phyloP scores from a whole-genome alignment of 2,329 filamentous ascomycete species.

The Neurospora crassa region DNA sequence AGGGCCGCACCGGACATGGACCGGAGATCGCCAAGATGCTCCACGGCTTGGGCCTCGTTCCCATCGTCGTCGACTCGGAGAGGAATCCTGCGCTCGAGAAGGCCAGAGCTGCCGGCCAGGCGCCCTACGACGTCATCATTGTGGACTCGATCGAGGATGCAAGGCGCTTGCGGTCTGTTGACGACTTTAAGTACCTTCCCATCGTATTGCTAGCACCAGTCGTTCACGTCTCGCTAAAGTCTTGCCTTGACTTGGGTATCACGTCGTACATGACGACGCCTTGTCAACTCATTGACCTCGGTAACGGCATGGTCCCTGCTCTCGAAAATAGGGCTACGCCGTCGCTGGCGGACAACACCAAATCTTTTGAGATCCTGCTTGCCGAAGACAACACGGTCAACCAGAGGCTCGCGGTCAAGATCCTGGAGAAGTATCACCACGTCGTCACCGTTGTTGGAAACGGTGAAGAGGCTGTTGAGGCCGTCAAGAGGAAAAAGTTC shows the following conservation, averaged over 20 bases:
- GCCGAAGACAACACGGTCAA: constrained; percentile 98
- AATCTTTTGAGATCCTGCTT: constrained; percentile 88
- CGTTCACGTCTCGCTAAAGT: constrained; percentile 87
- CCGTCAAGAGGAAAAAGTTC: constrained; percentile 85
- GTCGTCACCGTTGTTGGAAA: constrained; percentile 90
- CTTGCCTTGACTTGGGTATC: constrained; percentile 86
- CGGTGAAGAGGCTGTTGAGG: constrained; percentile 83
- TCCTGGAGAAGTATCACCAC: constrained; percentile 93
- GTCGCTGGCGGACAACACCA: constrained; percentile 84
- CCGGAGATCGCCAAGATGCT: constrained; percentile 72
- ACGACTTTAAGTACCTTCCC: constrained; percentile 96
- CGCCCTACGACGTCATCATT: constrained; percentile 86
- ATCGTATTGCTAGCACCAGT: constrained; percentile 85
- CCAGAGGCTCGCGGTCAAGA: constrained; percentile 90
- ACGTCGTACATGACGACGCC: constrained; percentile 99
- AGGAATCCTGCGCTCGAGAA: constrained; percentile 50
- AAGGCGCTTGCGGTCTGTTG: constrained; percentile 71
- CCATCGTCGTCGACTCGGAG: constrained; percentile 75
- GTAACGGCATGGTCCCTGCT: constrained; percentile 92
- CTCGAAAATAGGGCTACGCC: constrained; percentile 89
- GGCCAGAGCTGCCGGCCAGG: constrained; percentile 38
- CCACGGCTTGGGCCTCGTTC: constrained; percentile 66
- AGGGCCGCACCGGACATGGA: constrained; percentile 69
- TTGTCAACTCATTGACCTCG: constrained; percentile 85
- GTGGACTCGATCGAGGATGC: constrained; percentile 91